A percentile compares a stretch with the other conserved stretches of the same genome.
Evolutionary conservation across 23 red algal species (phyloP).

Genomic region (Gracilaria gracilis): DNA sequence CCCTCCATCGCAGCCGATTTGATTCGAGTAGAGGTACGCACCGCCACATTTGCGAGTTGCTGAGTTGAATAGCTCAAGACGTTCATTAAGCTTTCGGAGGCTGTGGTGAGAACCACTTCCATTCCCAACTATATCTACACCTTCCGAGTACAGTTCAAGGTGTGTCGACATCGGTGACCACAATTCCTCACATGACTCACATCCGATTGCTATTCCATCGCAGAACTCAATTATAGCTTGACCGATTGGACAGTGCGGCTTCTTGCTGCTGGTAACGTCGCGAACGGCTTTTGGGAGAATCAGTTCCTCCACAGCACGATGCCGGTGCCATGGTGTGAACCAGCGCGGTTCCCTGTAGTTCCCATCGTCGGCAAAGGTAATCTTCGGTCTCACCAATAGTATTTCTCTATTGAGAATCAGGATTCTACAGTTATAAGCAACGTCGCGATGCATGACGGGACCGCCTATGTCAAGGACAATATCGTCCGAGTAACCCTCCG

Average conservation of each 20-base stretch:
- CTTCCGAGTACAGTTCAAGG: constrained; percentile 76
- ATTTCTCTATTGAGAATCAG: constrained; percentile 77
- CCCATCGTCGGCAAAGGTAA: constrained; percentile 88
- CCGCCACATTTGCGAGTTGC: constrained; percentile 90
- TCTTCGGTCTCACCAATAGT: constrained; percentile 90
- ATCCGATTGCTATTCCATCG: constrained; percentile 79
- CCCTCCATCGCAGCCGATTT: constrained; percentile 96
- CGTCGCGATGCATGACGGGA: constrained; percentile 92
- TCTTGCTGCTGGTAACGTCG: not conserved
- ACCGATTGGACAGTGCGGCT: constrained; percentile 76
- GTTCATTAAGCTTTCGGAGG: constrained; percentile 84
- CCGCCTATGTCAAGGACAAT: constrained; percentile 93
- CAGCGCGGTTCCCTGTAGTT: constrained; percentile 99
- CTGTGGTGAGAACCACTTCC: constrained; percentile 89
- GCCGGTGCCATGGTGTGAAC: constrained; percentile 80
- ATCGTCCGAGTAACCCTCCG: constrained; percentile 68
- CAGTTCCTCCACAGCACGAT: constrained; percentile 63
- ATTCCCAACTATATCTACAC: constrained; percentile 90
- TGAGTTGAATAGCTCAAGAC: constrained; percentile 75
- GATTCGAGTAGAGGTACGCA: constrained; percentile 95
- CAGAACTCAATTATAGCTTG: constrained; percentile 77
- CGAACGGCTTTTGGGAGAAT: constrained; percentile 58
- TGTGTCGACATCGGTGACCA: constrained; percentile 90
- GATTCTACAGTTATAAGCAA: constrained; percentile 91
- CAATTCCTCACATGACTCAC: constrained; percentile 98